Percentiles rank a stretch among this genome's conserved stretches.
These are phyloP conservation scores for Sechiopsis laciniata DNA, from an alignment of 306 rosid species.

Conservation along the genomic window DNA sequence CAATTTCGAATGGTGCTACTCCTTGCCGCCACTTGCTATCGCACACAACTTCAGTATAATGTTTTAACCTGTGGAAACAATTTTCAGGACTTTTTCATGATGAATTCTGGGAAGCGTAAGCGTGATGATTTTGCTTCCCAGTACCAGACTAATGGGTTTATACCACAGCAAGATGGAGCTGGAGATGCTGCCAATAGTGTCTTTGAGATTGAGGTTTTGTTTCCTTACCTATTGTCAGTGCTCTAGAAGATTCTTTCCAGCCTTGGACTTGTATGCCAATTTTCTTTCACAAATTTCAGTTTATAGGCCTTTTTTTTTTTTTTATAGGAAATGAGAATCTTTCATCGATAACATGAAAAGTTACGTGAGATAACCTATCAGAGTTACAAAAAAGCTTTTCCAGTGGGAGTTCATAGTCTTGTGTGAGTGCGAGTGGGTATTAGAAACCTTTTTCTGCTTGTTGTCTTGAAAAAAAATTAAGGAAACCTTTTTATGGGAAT, in stretches of 20 bases:
- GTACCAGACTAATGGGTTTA: conserved; percentile 64
- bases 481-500: not conserved
- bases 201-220: conserved; percentile 75
- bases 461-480: not conserved
- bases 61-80: conserved; percentile 10
- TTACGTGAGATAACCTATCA: no score
- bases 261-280: not conserved
- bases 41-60: not conserved
- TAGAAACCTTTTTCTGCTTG: not conserved
- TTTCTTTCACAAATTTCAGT: conserved; percentile 3
- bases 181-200: conserved; percentile 47
- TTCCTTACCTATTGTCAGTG: not conserved
- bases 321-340: no score
- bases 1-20: not conserved
- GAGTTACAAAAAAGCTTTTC: no score
- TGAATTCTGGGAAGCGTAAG: conserved; percentile 70
- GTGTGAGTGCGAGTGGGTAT: not conserved
- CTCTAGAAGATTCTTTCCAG: not conserved
- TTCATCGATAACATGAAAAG: no score
- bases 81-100: conserved; percentile 70
- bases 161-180: conserved; percentile 99
- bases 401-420: not conserved
- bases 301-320: no score
- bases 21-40: not conserved
- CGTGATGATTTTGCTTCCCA: conserved; percentile 80